Conservation (phyloP, 192 early-diverging fungal genomes). For the Gonapodya prolifera region DNA sequence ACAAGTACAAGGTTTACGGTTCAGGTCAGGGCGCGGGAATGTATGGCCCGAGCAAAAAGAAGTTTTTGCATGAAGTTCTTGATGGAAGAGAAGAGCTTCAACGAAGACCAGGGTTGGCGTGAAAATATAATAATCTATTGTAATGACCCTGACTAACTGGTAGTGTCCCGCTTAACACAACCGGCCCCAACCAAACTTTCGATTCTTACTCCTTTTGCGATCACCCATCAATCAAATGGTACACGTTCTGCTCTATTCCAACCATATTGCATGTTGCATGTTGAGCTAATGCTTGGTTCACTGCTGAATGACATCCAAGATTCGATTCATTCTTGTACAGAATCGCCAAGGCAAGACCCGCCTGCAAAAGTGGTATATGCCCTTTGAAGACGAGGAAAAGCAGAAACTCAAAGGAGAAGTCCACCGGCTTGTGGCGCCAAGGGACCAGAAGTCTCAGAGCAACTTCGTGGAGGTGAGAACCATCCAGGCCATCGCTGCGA, state of each 20-base stretch:
- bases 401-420: constrained; percentile 87
- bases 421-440: constrained; percentile 85
- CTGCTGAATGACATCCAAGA: constrained; percentile 37
- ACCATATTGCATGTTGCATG: too few species aligned
- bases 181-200: too few species aligned
- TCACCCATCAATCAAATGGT: too few species aligned
- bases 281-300: too few species aligned
- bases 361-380: constrained; percentile 93
- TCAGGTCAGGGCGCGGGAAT: constrained; percentile 70
- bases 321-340: constrained; percentile 94
- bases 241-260: too few species aligned
- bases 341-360: constrained; percentile 98
- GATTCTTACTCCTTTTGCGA: too few species aligned
- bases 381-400: constrained; percentile 88
- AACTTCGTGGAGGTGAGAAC: constrained; percentile 85
- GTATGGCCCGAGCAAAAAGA: constrained; percentile 66
- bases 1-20: constrained; percentile 90
- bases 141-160: too few species aligned
- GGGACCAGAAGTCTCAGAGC: constrained; percentile 93
- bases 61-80: constrained; percentile 43
- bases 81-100: not conserved
- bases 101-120: not conserved
- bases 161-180: too few species aligned
- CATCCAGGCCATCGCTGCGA: not conserved
- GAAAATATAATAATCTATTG: too few species aligned